Evolutionary conservation across 1,284 basidiomycete species (phyloP).

Genomic region (Naganishia albida): DNA sequence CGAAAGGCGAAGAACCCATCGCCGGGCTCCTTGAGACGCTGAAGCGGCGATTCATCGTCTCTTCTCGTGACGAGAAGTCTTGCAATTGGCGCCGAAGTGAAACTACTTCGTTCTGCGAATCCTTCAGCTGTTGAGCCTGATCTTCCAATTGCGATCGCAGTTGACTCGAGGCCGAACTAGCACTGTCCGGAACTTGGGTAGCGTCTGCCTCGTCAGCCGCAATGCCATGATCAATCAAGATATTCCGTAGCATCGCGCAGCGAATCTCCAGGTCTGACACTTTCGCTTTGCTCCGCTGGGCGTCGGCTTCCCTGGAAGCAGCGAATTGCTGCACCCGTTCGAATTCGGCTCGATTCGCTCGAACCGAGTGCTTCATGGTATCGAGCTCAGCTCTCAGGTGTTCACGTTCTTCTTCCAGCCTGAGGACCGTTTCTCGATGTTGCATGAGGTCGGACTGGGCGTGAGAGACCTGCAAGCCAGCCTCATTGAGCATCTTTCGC

Average conservation of each 20-base stretch:
- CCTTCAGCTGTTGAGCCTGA: constrained; percentile 66
- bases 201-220: constrained; percentile 68
- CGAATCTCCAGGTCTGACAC: constrained; percentile 74
- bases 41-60: constrained; percentile 59
- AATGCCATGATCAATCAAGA: constrained; percentile 86
- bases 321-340: constrained; percentile 65
- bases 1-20: constrained; percentile 54
- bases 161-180: constrained; percentile 8
- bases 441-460: constrained; percentile 68
- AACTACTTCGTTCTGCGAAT: constrained; percentile 68
- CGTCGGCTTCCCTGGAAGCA: constrained; percentile 60
- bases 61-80: constrained; percentile 55
- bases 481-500: constrained; percentile 74
- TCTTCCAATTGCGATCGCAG: constrained; percentile 24
- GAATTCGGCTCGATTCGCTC: constrained; percentile 42
- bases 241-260: constrained; percentile 76
- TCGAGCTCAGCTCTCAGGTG: constrained; percentile 15
- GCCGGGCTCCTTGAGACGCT: constrained; percentile 34
- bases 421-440: constrained; percentile 59
- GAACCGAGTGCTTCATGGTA: constrained; percentile 18
- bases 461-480: constrained; percentile 69
- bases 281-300: constrained; percentile 68
- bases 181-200: background rate
- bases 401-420: constrained; percentile 15
- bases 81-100: constrained; percentile 68